phyloP scores from a whole-genome alignment of 2,329 filamentous ascomycete species.

The Pseudogymnoascus sp. region DNA sequence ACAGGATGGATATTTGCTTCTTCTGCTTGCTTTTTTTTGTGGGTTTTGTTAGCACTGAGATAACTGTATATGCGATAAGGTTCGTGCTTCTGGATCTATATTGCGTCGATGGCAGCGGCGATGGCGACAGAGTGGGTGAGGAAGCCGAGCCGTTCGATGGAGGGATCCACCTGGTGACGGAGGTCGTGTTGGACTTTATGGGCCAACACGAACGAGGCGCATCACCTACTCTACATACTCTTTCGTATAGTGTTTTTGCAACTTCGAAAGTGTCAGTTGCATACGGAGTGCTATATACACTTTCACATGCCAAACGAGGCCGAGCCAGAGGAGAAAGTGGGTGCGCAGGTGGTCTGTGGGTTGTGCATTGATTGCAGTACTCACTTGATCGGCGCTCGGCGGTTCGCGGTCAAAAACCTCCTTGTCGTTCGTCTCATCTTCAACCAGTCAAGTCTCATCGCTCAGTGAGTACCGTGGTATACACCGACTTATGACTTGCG shows the following conservation, averaged over 20 bases:
- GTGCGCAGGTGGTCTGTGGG: neutral
- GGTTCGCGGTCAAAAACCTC: neutral
- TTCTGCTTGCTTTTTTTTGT: neutral
- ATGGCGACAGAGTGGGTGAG: slow-evolving; percentile 5
- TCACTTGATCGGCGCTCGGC: neutral
- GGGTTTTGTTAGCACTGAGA: neutral
- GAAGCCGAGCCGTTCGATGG: neutral
- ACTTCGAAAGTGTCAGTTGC: neutral
- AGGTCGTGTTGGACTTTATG: neutral
- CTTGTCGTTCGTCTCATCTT: neutral
- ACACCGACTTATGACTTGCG: neutral
- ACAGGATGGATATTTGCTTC: neutral
- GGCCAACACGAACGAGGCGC: neutral
- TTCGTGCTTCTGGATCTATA: slow-evolving; percentile 7
- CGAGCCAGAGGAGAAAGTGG: neutral
- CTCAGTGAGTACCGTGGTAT: neutral
- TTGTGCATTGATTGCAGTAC: neutral
- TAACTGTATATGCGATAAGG: slow-evolving; percentile 5
- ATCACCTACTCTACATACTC: neutral
- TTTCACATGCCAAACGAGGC: slow-evolving; percentile 6
- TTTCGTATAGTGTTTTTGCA: neutral
- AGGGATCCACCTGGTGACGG: neutral
- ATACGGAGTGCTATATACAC: neutral
- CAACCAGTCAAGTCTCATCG: neutral
- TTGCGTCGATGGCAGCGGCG: neutral